Base-by-base conservation (phyloP, 2,329 filamentous ascomycete genomes). In the Orbilia quercus region DNA sequence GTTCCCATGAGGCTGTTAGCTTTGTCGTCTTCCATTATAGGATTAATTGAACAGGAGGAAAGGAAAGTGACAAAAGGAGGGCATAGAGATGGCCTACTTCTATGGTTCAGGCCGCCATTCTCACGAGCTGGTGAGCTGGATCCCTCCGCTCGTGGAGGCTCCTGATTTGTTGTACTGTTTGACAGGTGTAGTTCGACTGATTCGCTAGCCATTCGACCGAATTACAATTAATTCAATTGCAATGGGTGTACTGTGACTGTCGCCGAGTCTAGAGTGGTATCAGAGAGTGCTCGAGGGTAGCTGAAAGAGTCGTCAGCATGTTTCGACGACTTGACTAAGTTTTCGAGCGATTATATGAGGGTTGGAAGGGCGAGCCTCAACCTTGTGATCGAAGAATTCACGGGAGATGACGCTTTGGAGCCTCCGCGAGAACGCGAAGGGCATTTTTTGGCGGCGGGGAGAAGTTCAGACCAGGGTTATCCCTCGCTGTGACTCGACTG, bases 1-100 rank as follows among this genome's bases (percentile, higher is more conserved):
- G 67, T 72, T 60, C 67, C 67, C 67, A 72, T 72, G 55, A 44
- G 67, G 59, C 59, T 48, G 67, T 72, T 57, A 72, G 59, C 34
- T 64, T 70, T 64, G 7, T 48, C 34, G 22, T n/a, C 12, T 51
- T 36, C 12, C 11, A 38, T 48, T 42, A 51, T 1, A 7, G 28
- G 28, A 31, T 31, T 31, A 31, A 31, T 4, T 31, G 28, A 31
- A 38, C 22, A 40, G 36, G 54, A 25, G 12, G 23, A 31, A 25
- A 62, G 50, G 23, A 36, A 22, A 58, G 40, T 51, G 51, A 72
- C 50, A 59, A 38, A 14, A 34, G 34, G 23, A 20, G 40, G 11
- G 44, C 14, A 4, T 31, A 9, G 28, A 9, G 28, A 31, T 31
- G 34, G 22, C 51, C 36, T 65, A 64, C 59, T 72, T 44, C 59